A percentile compares a stretch with the other conserved stretches of the same genome.
These are phyloP conservation scores for Starmera caribaea DNA, from an alignment of 805 yeast genomes.

Conservation along the genomic window DNA sequence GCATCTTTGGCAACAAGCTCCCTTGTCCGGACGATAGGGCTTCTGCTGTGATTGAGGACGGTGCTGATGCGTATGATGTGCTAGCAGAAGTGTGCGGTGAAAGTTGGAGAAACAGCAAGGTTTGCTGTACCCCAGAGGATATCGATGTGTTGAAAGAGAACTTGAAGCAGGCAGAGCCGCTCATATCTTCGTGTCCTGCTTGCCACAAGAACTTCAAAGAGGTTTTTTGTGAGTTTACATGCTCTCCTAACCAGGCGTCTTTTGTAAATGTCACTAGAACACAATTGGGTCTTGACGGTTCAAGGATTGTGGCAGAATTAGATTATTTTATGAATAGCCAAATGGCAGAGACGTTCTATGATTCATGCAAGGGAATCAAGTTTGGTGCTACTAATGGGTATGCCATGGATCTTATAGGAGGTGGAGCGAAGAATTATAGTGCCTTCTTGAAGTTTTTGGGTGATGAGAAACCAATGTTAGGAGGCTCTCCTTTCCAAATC, in stretches of 20 bases:
- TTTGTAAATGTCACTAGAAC: constrained; percentile 60
- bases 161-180: constrained; percentile 64
- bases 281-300: constrained; percentile 38
- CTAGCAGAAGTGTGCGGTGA: constrained; percentile 64
- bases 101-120: constrained; percentile 40
- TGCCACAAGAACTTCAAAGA: constrained; percentile 79
- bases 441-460: constrained; percentile 83
- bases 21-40: constrained; percentile 60
- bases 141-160: constrained; percentile 43
- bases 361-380: constrained; percentile 83
- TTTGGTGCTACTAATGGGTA: constrained; percentile 92
- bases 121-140: constrained; percentile 71
- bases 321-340: constrained; percentile 48
- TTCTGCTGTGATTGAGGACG: constrained; percentile 36
- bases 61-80: constrained; percentile 28
- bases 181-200: constrained; percentile 90
- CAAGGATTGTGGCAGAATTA: constrained; percentile 60
- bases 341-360: constrained; percentile 58
- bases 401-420: constrained; percentile 96
- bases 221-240: constrained; percentile 80
- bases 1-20: constrained; percentile 66
- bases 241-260: constrained; percentile 73
- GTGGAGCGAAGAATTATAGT: constrained; percentile 76
- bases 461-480: constrained; percentile 86
- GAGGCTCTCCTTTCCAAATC: constrained; percentile 95